A percentile compares a stretch with the other conserved stretches of the same genome.
Conservation (phyloP, 1,284 basidiomycete species). For the Melampsora larici-populina region DNA sequence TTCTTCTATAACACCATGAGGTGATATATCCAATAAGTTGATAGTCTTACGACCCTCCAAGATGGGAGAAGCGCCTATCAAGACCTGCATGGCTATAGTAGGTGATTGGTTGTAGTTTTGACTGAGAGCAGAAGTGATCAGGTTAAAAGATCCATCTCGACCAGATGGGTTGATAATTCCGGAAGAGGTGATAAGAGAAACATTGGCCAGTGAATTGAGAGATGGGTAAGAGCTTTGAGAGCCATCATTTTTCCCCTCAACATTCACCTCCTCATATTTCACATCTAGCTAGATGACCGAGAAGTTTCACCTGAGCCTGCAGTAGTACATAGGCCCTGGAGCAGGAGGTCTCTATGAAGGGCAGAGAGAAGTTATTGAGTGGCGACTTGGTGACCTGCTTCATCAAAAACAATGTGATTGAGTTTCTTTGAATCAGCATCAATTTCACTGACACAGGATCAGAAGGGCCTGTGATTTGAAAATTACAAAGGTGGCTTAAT, state of each 20-base stretch:
- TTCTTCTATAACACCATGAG: constrained; percentile 35
- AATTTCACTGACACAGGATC: no score
- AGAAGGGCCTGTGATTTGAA: no score
- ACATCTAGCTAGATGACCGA: constrained; percentile 37
- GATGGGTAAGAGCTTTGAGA: constrained; percentile 43
- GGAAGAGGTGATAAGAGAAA: neutral
- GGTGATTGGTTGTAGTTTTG: constrained; percentile 46
- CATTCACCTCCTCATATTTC: constrained; percentile 20
- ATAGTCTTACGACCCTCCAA: constrained; percentile 28
- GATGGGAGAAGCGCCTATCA: constrained; percentile 42
- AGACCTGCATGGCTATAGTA: constrained; percentile 45
- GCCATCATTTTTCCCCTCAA: neutral
- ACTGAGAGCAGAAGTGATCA: constrained; percentile 30
- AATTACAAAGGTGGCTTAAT: no score
- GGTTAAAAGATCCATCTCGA: constrained; percentile 40
- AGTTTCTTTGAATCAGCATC: no score
- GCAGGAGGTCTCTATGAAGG: no score
- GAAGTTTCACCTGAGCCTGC: no score
- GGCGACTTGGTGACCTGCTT: no score
- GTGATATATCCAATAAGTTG: constrained; percentile 15
- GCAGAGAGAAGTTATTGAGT: no score
- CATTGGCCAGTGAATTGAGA: constrained; percentile 40
- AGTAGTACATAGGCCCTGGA: no score
- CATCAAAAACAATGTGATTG: no score
- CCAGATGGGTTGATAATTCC: constrained; percentile 45